These are phyloP conservation scores for Candida vaughaniae DNA, from an alignment of 805 yeast species.

Conservation along the genomic window DNA sequence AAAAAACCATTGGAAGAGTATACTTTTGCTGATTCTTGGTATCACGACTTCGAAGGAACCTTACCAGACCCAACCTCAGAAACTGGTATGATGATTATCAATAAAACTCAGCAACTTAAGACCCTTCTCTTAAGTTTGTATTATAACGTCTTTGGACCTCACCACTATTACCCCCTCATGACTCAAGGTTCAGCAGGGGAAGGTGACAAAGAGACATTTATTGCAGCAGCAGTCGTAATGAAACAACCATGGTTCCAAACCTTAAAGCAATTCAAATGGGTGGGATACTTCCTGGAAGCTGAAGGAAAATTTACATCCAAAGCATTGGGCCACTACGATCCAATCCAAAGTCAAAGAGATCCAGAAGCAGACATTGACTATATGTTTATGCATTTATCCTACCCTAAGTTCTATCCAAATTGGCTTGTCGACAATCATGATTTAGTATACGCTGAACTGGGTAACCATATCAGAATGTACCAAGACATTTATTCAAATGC, in stretches of 20 bases:
- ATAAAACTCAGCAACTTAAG: slow-evolving; percentile 57
- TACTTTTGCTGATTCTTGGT: slow-evolving; percentile 33
- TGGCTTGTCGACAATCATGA: slow-evolving; percentile 37
- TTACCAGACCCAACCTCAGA: slow-evolving; percentile 69
- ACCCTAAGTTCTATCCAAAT: slow-evolving; percentile 47
- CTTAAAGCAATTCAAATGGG: slow-evolving; percentile 43
- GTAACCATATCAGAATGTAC: slow-evolving; percentile 42
- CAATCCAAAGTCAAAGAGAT: slow-evolving; percentile 21
- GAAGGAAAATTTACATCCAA: slow-evolving; percentile 31
- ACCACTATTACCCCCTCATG: slow-evolving; percentile 62
- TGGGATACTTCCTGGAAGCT: slow-evolving; percentile 28
- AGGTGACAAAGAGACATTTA: slow-evolving; percentile 78
- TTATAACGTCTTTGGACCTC: slow-evolving; percentile 66
- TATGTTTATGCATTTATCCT: slow-evolving; percentile 58
- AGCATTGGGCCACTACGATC: slow-evolving; percentile 43
- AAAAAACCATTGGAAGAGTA: slow-evolving; percentile 22
- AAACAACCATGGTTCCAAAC: slow-evolving; percentile 52
- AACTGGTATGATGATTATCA: slow-evolving; percentile 66
- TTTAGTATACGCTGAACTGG: slow-evolving; percentile 30
- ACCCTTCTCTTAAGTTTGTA: slow-evolving; percentile 60
- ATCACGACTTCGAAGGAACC: slow-evolving; percentile 63
- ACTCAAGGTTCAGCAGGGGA: slow-evolving; percentile 76
- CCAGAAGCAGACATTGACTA: slow-evolving; percentile 18
- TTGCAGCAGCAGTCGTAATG: slow-evolving; percentile 62
- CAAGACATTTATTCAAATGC: slow-evolving; percentile 30